Base-by-base conservation (phyloP, 306 rosid species). In the Cucurbita maxima region DNA sequence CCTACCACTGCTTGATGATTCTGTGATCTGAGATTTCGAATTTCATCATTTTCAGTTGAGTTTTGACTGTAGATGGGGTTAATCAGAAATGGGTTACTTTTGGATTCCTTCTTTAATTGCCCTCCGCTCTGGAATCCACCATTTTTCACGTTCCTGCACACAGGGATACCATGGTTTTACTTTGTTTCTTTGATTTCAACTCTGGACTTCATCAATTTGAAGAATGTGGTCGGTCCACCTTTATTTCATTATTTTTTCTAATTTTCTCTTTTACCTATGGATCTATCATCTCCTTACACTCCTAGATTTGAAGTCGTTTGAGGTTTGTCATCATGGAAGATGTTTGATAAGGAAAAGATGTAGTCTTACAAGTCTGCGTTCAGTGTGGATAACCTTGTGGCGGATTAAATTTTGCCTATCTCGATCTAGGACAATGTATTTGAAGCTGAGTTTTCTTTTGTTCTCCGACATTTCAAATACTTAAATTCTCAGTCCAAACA, bases 81-180 rank as follows among this genome's bases (percentile, higher is more conserved):
- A 9, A 40, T 15, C 68, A 1, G 71, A 40, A 63, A 63, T n/a
- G 71, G 71, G 71, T 40, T 3, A 63, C 71, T 63, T 18, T 63
- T 63, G 71, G 7, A 40, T 63, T 63, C 9, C 41, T 41, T 63
- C 34, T 66, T 64, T 19, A n/a, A 63, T 63, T 40, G 51, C 47
- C 11, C 18, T 63, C 50, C 15, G 15, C 71, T 63, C 0, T 64
- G 71, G 50, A 66, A 43, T 66, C 19, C 10, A 0, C 72, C 54
- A 3, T 12, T 66, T 30, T 44, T 66, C 18, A 43, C 53, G 19
- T 63, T 63, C 51, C 14, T n/a, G 20, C 13, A 5, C 18, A 54
- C 19, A 13, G 10, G 83, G 60, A 56, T 73, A 71, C 80, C 84
- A 73, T 81, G 84, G 85, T 78, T 78, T 66, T 75, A 67, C 72